Evolutionary conservation across 1,139 yeast genomes (phyloP).

Genomic region (Suhomyces maxii): DNA sequence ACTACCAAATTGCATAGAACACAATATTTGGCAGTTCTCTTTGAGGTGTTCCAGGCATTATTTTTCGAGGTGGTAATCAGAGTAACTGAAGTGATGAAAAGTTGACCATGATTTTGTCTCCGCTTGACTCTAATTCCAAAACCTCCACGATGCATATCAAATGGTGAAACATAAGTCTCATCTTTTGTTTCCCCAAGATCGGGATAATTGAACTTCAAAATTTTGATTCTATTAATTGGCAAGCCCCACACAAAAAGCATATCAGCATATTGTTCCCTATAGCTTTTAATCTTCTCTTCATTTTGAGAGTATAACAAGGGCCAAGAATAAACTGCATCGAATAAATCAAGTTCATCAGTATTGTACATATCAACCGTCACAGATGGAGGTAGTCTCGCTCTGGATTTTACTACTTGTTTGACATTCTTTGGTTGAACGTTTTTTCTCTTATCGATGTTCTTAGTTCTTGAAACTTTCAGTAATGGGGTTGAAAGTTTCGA

Average conservation of each 20-base stretch:
- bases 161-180: constrained; percentile 18
- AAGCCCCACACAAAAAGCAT: constrained; percentile 82
- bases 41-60: constrained; percentile 37
- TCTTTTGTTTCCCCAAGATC: constrained; percentile 16
- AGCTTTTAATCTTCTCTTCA: constrained; percentile 44
- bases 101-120: constrained; percentile 19
- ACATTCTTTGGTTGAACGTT: background rate
- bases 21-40: constrained; percentile 46
- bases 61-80: constrained; percentile 22
- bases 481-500: constrained; percentile 3
- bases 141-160: constrained; percentile 40
- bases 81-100: constrained; percentile 27
- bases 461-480: constrained; percentile 1
- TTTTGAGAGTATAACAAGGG: constrained; percentile 51
- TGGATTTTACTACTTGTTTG: constrained; percentile 14
- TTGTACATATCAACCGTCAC: constrained; percentile 57
- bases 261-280: constrained; percentile 77
- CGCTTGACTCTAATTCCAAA: constrained; percentile 40
- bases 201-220: constrained; percentile 69
- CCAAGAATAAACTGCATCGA: constrained; percentile 46
- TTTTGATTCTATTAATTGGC: constrained; percentile 72
- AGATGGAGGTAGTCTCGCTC: constrained; percentile 32
- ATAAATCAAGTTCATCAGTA: constrained; percentile 55
- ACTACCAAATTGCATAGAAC: constrained; percentile 65
- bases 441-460: constrained; percentile 2